These are phyloP conservation scores for Tuber magnatum DNA, from an alignment of 495 filamentous ascomycete genomes.

Conservation along the genomic window DNA sequence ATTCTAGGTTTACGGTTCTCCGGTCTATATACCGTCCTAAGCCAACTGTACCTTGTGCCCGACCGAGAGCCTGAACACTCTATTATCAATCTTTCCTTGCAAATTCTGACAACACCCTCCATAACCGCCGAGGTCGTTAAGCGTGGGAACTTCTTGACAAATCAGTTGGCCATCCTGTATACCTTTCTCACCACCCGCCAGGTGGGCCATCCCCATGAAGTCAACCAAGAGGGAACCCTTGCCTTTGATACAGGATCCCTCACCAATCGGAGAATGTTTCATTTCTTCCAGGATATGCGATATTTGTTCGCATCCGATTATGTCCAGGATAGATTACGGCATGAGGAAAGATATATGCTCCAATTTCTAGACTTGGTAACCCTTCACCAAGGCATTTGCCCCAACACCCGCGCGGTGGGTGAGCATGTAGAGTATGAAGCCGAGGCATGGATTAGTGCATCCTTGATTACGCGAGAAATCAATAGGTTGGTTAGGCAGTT, in stretches of 20 bases:
- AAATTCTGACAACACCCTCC: conserved; percentile 92
- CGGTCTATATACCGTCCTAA: conserved; percentile 83
- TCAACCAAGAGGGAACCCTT: conserved; percentile 72
- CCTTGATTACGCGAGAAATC: conserved; percentile 87
- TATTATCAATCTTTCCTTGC: conserved; percentile 91
- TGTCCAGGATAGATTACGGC: conserved; percentile 72
- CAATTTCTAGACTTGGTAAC: conserved; percentile 96
- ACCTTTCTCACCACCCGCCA: conserved; percentile 94
- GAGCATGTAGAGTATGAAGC: conserved; percentile 98
- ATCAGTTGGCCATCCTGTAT: conserved; percentile 89
- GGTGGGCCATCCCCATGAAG: conserved; percentile 84
- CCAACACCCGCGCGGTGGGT: conserved; percentile 80
- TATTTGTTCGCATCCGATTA: conserved; percentile 81
- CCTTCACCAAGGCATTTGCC: conserved; percentile 91
- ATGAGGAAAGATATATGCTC: conserved; percentile 74
- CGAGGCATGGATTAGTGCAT: conserved; percentile 94
- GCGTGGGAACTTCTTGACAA: conserved; percentile 92
- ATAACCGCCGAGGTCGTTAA: conserved; percentile 92
- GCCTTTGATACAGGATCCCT: conserved; percentile 89
- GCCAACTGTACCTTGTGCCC: conserved; percentile 91
- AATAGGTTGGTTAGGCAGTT: conserved; percentile 84
- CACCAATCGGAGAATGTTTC: conserved; percentile 88
- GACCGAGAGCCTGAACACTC: conserved; percentile 96
- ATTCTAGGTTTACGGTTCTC: conserved; percentile 86
- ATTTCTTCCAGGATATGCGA: conserved; percentile 89